Evolutionary conservation across 2,329 filamentous ascomycete species (phyloP).

Genomic region (Whalleya microplaca): DNA sequence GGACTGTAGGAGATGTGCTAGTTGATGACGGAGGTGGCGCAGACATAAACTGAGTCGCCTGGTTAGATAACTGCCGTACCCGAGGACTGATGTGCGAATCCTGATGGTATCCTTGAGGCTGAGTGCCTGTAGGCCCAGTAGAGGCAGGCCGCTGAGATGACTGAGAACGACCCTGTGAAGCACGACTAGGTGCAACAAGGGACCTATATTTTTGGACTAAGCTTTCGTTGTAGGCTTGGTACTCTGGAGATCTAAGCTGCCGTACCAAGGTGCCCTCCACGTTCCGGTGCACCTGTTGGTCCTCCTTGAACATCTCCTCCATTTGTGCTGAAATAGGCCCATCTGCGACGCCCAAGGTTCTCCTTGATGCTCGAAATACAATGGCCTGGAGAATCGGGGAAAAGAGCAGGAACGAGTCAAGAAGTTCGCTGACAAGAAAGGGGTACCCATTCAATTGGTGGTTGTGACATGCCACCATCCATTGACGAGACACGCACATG

Average conservation of each 20-base stretch:
- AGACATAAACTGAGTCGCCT: constrained; percentile 3
- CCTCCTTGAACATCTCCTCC: constrained; percentile 41
- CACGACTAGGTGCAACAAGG: constrained; percentile 12
- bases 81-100: constrained; percentile 6
- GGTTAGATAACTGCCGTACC: constrained; percentile 4
- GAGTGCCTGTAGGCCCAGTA: constrained; percentile 5
- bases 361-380: constrained; percentile 55
- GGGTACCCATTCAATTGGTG: constrained; percentile 50
- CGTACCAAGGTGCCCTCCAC: constrained; percentile 21
- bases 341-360: constrained; percentile 48
- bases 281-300: constrained; percentile 39
- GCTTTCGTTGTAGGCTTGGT: constrained; percentile 25
- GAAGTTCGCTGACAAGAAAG: constrained; percentile 60
- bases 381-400: constrained; percentile 58
- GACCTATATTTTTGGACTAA: constrained; percentile 24
- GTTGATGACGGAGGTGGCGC: not conserved
- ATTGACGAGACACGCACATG: constrained; percentile 45
- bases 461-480: constrained; percentile 41
- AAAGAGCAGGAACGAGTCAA: constrained; percentile 47
- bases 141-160: constrained; percentile 3
- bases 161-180: constrained; percentile 1
- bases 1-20: not conserved
- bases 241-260: constrained; percentile 7
- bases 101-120: constrained; percentile 5
- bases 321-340: constrained; percentile 38